Percentiles rank a stretch among this genome's conserved stretches.
Evolutionary conservation across 257 asterid genomes (phyloP).

Genomic region (Solanum rostratum): DNA sequence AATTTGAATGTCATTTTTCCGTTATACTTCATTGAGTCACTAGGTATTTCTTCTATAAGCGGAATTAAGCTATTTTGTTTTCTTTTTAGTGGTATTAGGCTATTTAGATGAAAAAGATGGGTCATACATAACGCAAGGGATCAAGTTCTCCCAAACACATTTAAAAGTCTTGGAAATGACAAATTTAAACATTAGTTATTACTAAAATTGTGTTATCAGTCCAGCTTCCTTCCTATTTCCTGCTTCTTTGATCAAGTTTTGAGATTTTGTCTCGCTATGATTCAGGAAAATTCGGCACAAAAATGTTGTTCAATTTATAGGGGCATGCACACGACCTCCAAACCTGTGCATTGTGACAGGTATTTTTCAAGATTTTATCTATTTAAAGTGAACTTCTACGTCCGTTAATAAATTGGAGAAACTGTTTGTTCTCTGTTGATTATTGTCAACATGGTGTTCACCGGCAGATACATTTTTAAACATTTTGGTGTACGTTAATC

Average conservation of each 20-base stretch:
- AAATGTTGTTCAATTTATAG: constrained; percentile 41
- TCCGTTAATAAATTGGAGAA: background rate
- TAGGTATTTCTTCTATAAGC: background rate
- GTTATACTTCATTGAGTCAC: background rate
- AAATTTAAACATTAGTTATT: background rate
- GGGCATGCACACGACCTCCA: constrained; percentile 42
- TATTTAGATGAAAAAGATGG: background rate
- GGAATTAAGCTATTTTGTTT: background rate
- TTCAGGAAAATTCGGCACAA: constrained; percentile 40
- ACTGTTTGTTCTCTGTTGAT: background rate
- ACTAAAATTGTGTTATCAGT: background rate
- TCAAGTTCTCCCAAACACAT: background rate
- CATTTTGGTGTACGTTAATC: background rate
- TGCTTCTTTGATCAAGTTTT: background rate
- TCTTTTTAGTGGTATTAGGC: background rate
- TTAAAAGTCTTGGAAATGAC: background rate
- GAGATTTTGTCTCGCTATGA: background rate
- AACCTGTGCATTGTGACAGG: constrained; percentile 42
- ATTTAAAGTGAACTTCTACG: background rate
- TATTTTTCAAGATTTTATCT: background rate
- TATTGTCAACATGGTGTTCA: background rate
- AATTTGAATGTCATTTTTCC: background rate
- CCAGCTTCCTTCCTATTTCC: background rate
- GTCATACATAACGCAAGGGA: background rate
- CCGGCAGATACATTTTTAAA: background rate